Conservation (phyloP, 2,329 filamentous ascomycete genomes). For the Nothophoma quercina region DNA sequence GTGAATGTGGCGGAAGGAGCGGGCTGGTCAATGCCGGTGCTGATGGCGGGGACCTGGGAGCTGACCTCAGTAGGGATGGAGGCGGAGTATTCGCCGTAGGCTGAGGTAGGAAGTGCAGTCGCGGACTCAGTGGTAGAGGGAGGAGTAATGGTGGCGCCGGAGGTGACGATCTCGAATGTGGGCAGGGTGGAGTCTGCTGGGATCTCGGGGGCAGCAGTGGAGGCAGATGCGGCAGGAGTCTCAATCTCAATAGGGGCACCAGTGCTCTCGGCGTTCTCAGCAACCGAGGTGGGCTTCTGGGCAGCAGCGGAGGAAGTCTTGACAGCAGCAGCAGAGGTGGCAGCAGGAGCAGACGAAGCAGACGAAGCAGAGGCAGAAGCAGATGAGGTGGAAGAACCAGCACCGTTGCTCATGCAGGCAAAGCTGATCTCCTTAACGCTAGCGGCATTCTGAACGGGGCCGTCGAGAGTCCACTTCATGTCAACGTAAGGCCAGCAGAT, state of each 20-base stretch:
- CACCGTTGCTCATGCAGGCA: conserved; percentile 55
- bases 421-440: conserved; percentile 59
- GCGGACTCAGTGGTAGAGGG: conserved; percentile 16
- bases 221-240: not conserved
- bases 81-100: not conserved
- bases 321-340: conserved; percentile 16
- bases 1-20: conserved; percentile 23
- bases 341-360: conserved; percentile 15
- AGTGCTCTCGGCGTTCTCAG: conserved; percentile 10
- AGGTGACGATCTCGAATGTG: conserved; percentile 27
- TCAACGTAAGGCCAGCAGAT: conserved; percentile 69
- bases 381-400: conserved; percentile 15
- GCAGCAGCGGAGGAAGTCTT: conserved; percentile 14
- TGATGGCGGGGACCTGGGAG: conserved; percentile 9
- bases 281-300: conserved; percentile 2
- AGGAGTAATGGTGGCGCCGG: conserved; percentile 29
- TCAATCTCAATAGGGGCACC: conserved; percentile 7
- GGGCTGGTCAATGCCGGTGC: conserved; percentile 21
- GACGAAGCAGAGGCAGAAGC: conserved; percentile 5
- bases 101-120: conserved; percentile 2
- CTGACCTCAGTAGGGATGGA: conserved; percentile 11
- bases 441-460: conserved; percentile 45
- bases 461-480: conserved; percentile 61
- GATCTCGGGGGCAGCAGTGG: conserved; percentile 8
- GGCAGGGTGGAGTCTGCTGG: conserved; percentile 24